Conservation (phyloP, 768 basidiomycete species). For the Paxillus involutus region DNA sequence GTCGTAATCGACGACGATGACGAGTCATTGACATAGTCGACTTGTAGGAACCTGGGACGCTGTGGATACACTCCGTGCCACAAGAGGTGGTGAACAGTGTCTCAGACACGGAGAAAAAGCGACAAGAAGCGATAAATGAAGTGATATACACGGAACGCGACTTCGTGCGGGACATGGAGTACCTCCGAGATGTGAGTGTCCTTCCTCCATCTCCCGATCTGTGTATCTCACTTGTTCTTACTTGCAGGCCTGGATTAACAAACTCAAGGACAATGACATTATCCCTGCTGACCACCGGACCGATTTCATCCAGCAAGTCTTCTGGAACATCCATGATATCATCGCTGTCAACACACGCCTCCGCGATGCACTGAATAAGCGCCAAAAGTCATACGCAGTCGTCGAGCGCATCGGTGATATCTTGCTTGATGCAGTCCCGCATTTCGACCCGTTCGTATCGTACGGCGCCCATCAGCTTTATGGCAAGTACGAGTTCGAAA, state of each 20-base stretch:
- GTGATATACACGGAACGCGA: conserved; percentile 93
- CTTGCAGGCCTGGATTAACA: conserved; percentile 83
- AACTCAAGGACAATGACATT: conserved; percentile 72
- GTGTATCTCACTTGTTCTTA: neutral
- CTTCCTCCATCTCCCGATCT: neutral
- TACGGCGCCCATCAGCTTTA: conserved; percentile 97
- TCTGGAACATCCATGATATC: conserved; percentile 97
- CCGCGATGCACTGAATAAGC: conserved; percentile 91
- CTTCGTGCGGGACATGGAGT: conserved; percentile 98
- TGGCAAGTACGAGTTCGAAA: conserved; percentile 99
- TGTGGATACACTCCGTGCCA: conserved; percentile 97
- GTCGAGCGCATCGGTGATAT: conserved; percentile 93
- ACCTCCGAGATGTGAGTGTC: conserved; percentile 82
- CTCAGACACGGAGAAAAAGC: conserved; percentile 88
- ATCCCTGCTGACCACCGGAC: conserved; percentile 75
- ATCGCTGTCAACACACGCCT: conserved; percentile 87
- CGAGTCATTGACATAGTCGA: conserved; percentile 8
- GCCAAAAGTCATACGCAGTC: conserved; percentile 93
- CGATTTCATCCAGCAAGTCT: conserved; percentile 90
- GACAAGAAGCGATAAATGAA: conserved; percentile 98
- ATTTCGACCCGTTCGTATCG: conserved; percentile 89
- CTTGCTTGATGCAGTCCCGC: conserved; percentile 79
- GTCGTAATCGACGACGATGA: neutral
- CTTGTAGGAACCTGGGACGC: conserved; percentile 71
- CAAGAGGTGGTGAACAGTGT: conserved; percentile 92